phyloP scores from a whole-genome alignment of 148 eudicot species.

The Diospyros kaki region DNA sequence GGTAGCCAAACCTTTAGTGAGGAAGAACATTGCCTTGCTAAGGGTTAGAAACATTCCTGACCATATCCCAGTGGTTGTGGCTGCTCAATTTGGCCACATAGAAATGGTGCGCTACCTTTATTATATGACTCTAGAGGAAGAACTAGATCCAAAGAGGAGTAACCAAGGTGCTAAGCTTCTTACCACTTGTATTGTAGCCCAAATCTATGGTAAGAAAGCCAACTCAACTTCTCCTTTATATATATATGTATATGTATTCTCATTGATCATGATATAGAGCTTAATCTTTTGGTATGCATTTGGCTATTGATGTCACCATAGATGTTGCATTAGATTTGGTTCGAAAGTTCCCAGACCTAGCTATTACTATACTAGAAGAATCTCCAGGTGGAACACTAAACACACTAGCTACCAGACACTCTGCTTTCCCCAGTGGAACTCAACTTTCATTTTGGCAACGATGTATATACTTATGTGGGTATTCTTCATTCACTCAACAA shows the following conservation, averaged over 20 bases:
- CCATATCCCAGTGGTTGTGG: constrained; percentile 10
- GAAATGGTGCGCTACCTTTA: constrained; percentile 11
- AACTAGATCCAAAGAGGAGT: constrained; percentile 1
- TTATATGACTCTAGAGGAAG: constrained; percentile 4
- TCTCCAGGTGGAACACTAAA: background rate
- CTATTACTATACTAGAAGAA: background rate
- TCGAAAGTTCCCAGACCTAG: background rate
- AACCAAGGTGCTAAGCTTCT: constrained; percentile 11
- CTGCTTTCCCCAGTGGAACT: background rate
- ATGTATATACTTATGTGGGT: background rate
- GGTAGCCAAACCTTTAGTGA: constrained; percentile 8
- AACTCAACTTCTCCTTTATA: background rate
- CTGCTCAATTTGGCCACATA: constrained; percentile 12
- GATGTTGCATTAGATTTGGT: too few species aligned
- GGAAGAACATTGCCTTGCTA: constrained; percentile 8
- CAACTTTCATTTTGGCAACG: background rate
- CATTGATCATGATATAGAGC: too few species aligned
- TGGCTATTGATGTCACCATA: too few species aligned
- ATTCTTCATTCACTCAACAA: background rate
- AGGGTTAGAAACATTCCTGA: background rate
- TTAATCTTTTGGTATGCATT: too few species aligned
- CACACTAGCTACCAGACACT: background rate
- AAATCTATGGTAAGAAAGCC: constrained; percentile 5
- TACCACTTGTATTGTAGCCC: constrained; percentile 4
- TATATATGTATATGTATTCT: background rate